A percentile compares a stretch with the other conserved stretches of the same genome.
phyloP scores from a whole-genome alignment of 2,329 filamentous ascomycete genomes.

The Sporothrix variecibatus region DNA sequence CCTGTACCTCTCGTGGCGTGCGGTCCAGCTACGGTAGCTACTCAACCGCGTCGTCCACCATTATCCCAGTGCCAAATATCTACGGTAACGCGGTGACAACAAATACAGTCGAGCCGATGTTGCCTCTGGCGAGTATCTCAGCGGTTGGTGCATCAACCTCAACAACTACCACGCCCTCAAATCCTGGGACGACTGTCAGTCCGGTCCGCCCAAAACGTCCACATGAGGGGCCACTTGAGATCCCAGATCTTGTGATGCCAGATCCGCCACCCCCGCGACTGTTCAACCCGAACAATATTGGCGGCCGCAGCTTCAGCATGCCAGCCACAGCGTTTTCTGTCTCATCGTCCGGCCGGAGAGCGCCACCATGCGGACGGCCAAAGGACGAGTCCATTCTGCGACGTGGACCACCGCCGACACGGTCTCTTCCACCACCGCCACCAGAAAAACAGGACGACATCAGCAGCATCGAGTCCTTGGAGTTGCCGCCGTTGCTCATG shows the following conservation, averaged over 20 bases:
- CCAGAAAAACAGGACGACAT: slow-evolving; percentile 21
- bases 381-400: slow-evolving; percentile 28
- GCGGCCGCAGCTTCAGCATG: slow-evolving; percentile 21
- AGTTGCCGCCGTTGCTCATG: slow-evolving; percentile 17
- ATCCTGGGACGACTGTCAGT: slow-evolving; percentile 30
- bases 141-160: not conserved
- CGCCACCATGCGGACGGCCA: not conserved
- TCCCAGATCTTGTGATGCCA: slow-evolving; percentile 40
- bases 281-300: not conserved
- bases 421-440: slow-evolving; percentile 45
- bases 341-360: not conserved
- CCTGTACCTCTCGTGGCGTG: not conserved
- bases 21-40: slow-evolving; percentile 28
- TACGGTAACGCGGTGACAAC: slow-evolving; percentile 29
- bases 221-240: slow-evolving; percentile 41
- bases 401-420: slow-evolving; percentile 47
- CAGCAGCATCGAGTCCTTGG: slow-evolving; percentile 12
- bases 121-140: not conserved
- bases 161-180: not conserved
- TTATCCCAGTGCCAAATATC: not conserved
- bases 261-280: slow-evolving; percentile 28
- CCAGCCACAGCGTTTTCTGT: slow-evolving; percentile 13
- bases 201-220: slow-evolving; percentile 42
- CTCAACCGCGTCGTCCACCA: slow-evolving; percentile 16
- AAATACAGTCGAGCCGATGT: slow-evolving; percentile 23